Base-by-base conservation (phyloP, 2,329 filamentous ascomycete genomes). In the Penicillium sp. region DNA sequence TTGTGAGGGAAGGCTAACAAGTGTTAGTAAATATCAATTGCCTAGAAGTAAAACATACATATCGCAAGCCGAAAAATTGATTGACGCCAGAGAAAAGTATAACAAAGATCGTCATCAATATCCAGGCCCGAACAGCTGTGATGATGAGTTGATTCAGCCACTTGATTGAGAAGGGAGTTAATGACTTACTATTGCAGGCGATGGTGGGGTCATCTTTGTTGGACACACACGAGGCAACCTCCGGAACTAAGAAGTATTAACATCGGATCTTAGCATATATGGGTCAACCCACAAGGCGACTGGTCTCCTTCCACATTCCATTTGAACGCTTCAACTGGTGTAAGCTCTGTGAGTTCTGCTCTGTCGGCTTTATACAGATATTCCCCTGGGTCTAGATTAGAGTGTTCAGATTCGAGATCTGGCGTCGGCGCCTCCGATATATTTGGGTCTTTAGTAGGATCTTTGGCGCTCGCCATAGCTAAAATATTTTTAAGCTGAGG, bases 261-360 rank as follows among this genome's bases (percentile, higher is more conserved):
- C 53, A 31, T n/a, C n/a, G 2, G n/a, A 14, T 16, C 4, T 19
- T 31, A 4, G 11, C 9, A 26, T 14, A 19, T 4, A 22, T 48
- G 6, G 40, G 22, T 36, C 16, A 11, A 55, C 69, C 49, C 55
- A 74, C 71, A 73, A 22, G 71, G 71, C 17, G 71, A 74, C 57
- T 74, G 67, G 35, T 74, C 71, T 14, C 71, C 71, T 25, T 73
- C 68, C 12, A 74, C 71, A 53, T 67, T 71, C 70, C 71, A 74
- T 40, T 67, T 68, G 50, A 74, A 73, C 7, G 71, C 71, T 53
- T 74, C 71, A 1, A 64, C 65, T 2, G 71, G 69, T 1, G 69
- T 71, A 2, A 74, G 56, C 56, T 74, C 71, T 4, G 59, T 63
- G 17, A 63, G 59, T 30, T 73, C 71, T 28, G 55, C 28, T 47